A percentile compares a stretch with the other conserved stretches of the same genome.
These are phyloP conservation scores for Rhizopogon roseolus DNA, from an alignment of 768 basidiomycete species.

Conservation along the genomic window DNA sequence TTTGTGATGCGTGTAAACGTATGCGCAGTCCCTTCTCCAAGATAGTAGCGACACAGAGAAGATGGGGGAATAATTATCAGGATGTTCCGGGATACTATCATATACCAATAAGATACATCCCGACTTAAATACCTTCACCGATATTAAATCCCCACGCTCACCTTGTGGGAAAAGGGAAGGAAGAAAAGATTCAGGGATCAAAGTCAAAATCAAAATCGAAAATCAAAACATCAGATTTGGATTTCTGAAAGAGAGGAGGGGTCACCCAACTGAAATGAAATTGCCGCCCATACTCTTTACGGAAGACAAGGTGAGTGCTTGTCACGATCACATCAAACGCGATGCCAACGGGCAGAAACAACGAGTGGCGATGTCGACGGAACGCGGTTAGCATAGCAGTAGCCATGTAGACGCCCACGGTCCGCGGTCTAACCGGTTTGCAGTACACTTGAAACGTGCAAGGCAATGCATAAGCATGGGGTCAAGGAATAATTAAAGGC, in stretches of 20 bases:
- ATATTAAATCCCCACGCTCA: not conserved
- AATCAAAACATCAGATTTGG: not conserved
- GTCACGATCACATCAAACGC: not conserved
- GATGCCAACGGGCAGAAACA: not conserved
- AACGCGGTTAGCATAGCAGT: not conserved
- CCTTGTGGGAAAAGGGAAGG: no score
- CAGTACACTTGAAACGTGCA: not conserved
- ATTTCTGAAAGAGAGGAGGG: not conserved
- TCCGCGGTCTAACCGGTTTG: no score
- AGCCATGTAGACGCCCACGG: not conserved
- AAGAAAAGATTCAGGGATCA: no score
- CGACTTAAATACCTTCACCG: no score
- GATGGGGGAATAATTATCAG: no score
- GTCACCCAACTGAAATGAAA: not conserved
- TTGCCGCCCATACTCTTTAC: not conserved
- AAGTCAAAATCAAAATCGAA: not conserved
- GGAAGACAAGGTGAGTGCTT: no score
- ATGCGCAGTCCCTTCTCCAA: no score
- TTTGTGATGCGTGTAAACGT: no score
- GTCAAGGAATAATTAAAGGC: not conserved
- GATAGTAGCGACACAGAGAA: no score
- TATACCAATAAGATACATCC: no score
- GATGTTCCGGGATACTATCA: no score
- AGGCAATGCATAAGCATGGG: not conserved
- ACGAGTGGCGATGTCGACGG: not conserved